Percentiles rank a stretch among this genome's conserved stretches.
Evolutionary conservation across 1,284 basidiomycete species (phyloP).

Genomic region (Ustilago crameri): DNA sequence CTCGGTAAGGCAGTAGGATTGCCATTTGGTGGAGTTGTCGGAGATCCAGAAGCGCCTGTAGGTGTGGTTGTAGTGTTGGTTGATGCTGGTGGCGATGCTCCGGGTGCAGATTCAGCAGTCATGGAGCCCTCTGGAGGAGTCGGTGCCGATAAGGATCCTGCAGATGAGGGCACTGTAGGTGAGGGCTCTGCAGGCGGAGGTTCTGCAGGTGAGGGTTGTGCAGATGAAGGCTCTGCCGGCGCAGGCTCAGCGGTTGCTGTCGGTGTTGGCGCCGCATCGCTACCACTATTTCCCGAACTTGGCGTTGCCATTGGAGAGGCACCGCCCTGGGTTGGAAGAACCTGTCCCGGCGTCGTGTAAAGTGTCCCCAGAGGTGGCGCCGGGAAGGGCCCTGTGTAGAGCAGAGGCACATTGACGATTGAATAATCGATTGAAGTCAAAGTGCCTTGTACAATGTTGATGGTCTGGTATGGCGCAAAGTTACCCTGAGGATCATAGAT

Average conservation of each 20-base stretch:
- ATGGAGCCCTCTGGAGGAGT: neutral
- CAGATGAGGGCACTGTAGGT: no score
- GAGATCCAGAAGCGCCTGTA: neutral
- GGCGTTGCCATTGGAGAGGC: constrained; percentile 7
- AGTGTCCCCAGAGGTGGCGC: constrained; percentile 52
- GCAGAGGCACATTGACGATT: constrained; percentile 51
- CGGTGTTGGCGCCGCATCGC: constrained; percentile 1
- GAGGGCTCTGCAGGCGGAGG: no score
- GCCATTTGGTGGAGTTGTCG: neutral
- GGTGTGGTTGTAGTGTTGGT: neutral
- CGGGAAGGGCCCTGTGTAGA: constrained; percentile 59
- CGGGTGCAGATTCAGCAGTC: neutral
- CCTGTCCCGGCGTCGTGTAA: constrained; percentile 51
- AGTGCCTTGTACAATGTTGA: constrained; percentile 28
- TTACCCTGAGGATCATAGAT: constrained; percentile 54
- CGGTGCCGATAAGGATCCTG: neutral
- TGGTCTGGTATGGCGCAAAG: constrained; percentile 43
- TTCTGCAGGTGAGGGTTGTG: no score
- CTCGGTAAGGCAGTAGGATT: neutral
- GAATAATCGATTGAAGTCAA: constrained; percentile 45
- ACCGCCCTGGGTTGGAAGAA: neutral
- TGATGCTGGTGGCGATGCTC: neutral
- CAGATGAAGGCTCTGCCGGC: no score
- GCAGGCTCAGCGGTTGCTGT: constrained; percentile 1
- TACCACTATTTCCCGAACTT: neutral